Evolutionary conservation across 2,329 filamentous ascomycete genomes (phyloP), one percentile per base, ranked within the genome.

Genomic region (Microcyclosporella mali): DNA sequence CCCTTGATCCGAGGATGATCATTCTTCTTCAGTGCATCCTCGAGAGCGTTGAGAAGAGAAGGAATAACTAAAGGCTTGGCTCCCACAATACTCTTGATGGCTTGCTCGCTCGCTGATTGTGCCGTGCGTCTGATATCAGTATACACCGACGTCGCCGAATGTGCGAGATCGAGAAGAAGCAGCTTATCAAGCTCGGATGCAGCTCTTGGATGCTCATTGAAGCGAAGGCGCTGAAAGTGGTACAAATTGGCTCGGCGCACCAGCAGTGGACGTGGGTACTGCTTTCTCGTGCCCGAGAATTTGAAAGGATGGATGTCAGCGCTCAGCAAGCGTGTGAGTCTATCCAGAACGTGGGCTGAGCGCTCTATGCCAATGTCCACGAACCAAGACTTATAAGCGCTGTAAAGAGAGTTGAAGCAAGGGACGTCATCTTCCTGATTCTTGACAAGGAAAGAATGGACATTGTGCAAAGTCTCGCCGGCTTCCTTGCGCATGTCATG

Each of bases 321-420:
- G 56, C 83, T 82, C 61, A 95, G 84, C 1, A 98, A 76, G 40
- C 88, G 79, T 3, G 85, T 79, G 11, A 97, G 82, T 15, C 92
- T 78, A 62, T 98, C 92, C 8, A 97, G 72, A 2, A 94, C 86
- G 62, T 95, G 92, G 0, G 92, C 90, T 14, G 90, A 95, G 46
- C 90, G 78, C 67, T 98, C 92, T 47, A 95, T 94, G 14, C 94
- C 92, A 31, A 98, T 89, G 58, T 98, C 92, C 1, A 94, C 88
- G 57, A 98, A 97, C 88, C 89, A 98, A 7, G 87, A 92, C 33
- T 88, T 78, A 63, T 95, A 98, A 1, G 90, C 87, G 16, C 85
- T 85, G 66, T 95, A 98, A 2, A 98, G 69, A 1, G 89, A 81
- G 17, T 88, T 95, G 67, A 98, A 98, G 66, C 88, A 95, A 12